Percentiles rank a stretch among this genome's conserved stretches.
Evolutionary conservation across 805 yeast genomes (phyloP).

Genomic region (Saccharomycopsis sp.): DNA sequence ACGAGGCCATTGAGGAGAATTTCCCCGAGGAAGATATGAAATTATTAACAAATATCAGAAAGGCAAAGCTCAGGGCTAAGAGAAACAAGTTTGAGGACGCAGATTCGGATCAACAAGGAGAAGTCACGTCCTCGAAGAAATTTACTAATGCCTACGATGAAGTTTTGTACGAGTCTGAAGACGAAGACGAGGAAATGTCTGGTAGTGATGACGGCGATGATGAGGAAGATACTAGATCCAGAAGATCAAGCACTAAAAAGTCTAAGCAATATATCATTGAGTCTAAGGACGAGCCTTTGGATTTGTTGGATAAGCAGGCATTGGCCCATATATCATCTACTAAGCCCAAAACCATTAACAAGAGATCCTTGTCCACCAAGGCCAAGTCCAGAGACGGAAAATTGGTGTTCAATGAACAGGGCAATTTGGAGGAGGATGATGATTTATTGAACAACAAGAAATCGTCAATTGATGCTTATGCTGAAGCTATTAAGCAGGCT

Average conservation of each 20-base stretch:
- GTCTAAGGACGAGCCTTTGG: constrained; percentile 72
- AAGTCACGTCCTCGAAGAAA: constrained; percentile 24
- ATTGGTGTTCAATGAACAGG: constrained; percentile 53
- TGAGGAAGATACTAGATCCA: constrained; percentile 21
- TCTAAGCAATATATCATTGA: constrained; percentile 69
- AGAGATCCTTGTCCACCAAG: constrained; percentile 24
- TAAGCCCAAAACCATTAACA: constrained; percentile 47
- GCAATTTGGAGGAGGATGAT: constrained; percentile 32
- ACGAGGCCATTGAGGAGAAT: constrained; percentile 67
- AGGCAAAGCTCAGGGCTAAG: constrained; percentile 77
- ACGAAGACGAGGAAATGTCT: constrained; percentile 50
- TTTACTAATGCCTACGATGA: constrained; percentile 88
- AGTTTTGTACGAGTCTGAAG: constrained; percentile 72
- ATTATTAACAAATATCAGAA: constrained; percentile 77
- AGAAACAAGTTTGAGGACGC: constrained; percentile 46
- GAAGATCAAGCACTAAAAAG: constrained; percentile 24
- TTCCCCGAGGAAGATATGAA: constrained; percentile 91
- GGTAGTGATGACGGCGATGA: constrained; percentile 35
- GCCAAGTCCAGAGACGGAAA: constrained; percentile 59
- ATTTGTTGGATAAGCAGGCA: constrained; percentile 79
- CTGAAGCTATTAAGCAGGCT: constrained; percentile 88
- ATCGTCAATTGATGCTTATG: constrained; percentile 79
- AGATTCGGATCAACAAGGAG: constrained; percentile 20
- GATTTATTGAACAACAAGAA: constrained; percentile 36
- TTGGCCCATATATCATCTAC: constrained; percentile 85